Evolutionary conservation across 441 rosid species (phyloP).

Genomic region (Mallotus repandus): DNA sequence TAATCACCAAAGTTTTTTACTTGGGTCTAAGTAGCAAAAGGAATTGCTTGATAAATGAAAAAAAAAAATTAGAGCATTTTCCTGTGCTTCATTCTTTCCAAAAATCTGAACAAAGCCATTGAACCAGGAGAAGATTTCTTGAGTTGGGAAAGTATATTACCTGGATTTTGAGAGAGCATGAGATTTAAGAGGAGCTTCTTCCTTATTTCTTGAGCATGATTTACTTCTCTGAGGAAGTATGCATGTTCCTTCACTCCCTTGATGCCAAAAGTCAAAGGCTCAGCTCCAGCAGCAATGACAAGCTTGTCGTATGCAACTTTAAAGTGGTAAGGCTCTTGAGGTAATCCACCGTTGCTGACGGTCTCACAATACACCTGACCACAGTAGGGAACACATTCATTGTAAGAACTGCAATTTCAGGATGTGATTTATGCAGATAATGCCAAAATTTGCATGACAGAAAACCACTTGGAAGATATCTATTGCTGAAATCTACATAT

Average conservation of each 20-base stretch:
- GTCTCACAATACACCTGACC: constrained; percentile 80
- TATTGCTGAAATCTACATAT: neutral
- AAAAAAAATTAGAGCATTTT: too few species aligned
- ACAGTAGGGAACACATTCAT: neutral
- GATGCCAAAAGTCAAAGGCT: constrained; percentile 87
- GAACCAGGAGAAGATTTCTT: neutral
- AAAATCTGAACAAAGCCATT: neutral
- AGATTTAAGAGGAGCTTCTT: constrained; percentile 86
- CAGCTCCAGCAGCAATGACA: constrained; percentile 91
- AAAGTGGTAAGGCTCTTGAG: constrained; percentile 65
- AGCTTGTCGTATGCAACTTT: constrained; percentile 92
- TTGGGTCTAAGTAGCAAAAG: too few species aligned
- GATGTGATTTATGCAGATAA: neutral
- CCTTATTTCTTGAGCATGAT: constrained; percentile 90
- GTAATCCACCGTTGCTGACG: constrained; percentile 42
- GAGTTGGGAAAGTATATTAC: constrained; percentile 26
- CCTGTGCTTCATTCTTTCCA: too few species aligned
- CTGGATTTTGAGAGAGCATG: constrained; percentile 93
- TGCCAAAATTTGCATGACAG: neutral
- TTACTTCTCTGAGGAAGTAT: constrained; percentile 87
- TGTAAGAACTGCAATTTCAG: neutral
- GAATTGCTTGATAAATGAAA: neutral
- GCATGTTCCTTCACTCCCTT: constrained; percentile 84
- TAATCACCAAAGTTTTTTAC: too few species aligned
- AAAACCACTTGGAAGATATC: neutral